Evolutionary conservation across 768 basidiomycete genomes (phyloP).

Genomic region (Leccinum subtestaceum): DNA sequence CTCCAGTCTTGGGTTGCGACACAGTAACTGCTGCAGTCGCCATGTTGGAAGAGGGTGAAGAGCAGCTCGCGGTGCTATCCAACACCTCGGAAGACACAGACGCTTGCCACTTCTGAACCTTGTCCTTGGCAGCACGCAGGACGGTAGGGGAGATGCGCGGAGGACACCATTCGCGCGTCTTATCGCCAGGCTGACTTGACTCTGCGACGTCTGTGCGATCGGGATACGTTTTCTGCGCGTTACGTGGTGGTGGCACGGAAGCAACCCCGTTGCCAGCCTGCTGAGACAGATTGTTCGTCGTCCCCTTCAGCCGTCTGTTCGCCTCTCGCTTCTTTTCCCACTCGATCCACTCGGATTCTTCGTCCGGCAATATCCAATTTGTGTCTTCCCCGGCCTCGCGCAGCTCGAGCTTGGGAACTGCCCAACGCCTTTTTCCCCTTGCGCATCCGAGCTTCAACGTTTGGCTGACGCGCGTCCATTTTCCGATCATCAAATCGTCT

Average conservation of each 20-base stretch:
- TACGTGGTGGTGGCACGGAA: constrained; percentile 3
- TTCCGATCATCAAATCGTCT: constrained; percentile 42
- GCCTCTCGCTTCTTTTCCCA: constrained; percentile 39
- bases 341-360: constrained; percentile 48
- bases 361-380: constrained; percentile 41
- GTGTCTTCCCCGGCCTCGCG: constrained; percentile 21
- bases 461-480: constrained; percentile 44
- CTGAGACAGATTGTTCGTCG: constrained; percentile 12
- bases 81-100: constrained; percentile 23
- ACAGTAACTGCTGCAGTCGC: not conserved
- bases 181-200: not conserved
- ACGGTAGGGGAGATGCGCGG: constrained; percentile 25
- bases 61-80: constrained; percentile 1
- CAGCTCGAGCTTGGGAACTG: constrained; percentile 22
- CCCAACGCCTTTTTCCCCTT: constrained; percentile 31
- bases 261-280: not conserved
- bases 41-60: constrained; percentile 6
- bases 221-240: constrained; percentile 1
- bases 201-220: not conserved
- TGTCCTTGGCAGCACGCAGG: constrained; percentile 31
- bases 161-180: constrained; percentile 2
- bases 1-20: constrained; percentile 17
- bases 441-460: constrained; percentile 41
- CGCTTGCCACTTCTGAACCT: constrained; percentile 37
- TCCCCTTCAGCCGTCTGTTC: constrained; percentile 15